Percentiles rank a stretch among this genome's conserved stretches.
These are phyloP conservation scores for Camellia oleifera DNA, from an alignment of 179 eudicot species.

Conservation along the genomic window DNA sequence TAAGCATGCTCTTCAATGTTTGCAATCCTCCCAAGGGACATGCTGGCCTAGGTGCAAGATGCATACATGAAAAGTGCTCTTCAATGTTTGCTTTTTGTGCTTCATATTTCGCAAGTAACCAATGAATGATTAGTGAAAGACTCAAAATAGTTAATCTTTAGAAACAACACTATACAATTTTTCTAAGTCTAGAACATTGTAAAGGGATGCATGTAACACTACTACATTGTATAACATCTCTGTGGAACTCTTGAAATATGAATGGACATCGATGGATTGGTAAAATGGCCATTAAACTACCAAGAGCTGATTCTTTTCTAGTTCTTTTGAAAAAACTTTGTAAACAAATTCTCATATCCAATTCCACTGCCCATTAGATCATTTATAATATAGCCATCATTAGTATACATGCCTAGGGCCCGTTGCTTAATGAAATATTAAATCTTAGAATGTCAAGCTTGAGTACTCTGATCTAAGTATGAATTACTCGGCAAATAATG, in stretches of 20 bases:
- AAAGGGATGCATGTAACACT: neutral
- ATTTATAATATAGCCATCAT: neutral
- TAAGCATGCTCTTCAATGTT: neutral
- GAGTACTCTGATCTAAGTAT: neutral
- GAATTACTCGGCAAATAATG: neutral
- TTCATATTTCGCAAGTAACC: neutral
- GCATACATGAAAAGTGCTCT: neutral
- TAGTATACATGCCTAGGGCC: neutral
- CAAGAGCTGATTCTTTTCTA: neutral
- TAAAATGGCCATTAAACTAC: neutral
- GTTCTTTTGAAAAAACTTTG: neutral
- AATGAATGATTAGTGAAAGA: neutral
- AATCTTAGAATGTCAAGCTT: neutral
- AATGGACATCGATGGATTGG: neutral
- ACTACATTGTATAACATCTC: slow-evolving; percentile 1
- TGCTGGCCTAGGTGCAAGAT: neutral
- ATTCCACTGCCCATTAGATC: neutral
- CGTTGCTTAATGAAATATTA: neutral
- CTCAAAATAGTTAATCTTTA: neutral
- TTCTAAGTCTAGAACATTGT: neutral
- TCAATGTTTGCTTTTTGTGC: neutral
- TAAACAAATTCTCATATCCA: neutral
- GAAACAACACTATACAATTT: no score
- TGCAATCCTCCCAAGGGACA: neutral
- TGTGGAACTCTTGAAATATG: neutral